These are phyloP conservation scores for Starmerella tilneyi DNA, from an alignment of 805 yeast species.

Conservation along the genomic window DNA sequence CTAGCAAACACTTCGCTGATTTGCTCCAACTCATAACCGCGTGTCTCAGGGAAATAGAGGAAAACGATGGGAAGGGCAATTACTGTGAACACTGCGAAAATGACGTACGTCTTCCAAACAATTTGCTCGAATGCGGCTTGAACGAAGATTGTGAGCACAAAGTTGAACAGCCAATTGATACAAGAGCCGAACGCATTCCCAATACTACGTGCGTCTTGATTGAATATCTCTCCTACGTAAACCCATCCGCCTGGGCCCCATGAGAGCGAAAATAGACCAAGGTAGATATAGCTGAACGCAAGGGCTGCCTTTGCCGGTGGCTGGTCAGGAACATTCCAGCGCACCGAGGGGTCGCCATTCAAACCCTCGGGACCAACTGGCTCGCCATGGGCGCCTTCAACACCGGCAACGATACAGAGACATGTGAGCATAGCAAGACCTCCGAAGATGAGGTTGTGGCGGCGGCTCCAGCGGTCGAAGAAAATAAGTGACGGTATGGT, in stretches of 20 bases:
- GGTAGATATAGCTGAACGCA: constrained; percentile 48
- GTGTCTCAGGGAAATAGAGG: constrained; percentile 53
- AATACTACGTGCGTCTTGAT: constrained; percentile 64
- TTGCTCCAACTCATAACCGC: constrained; percentile 57
- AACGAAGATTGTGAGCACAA: constrained; percentile 58
- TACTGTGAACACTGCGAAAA: constrained; percentile 63
- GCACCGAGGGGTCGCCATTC: constrained; percentile 22
- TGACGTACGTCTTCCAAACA: constrained; percentile 55
- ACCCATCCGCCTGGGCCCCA: constrained; percentile 84
- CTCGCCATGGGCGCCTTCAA: constrained; percentile 21
- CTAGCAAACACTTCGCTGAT: constrained; percentile 48
- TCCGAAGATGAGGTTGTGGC: constrained; percentile 57
- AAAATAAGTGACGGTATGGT: constrained; percentile 75
- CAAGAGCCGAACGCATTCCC: constrained; percentile 64
- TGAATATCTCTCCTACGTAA: constrained; percentile 50
- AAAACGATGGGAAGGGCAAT: constrained; percentile 49
- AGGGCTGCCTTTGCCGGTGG: constrained; percentile 40
- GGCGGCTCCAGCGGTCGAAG: constrained; percentile 72
- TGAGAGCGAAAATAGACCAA: constrained; percentile 66
- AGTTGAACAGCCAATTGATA: constrained; percentile 72
- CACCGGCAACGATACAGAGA: constrained; percentile 23
- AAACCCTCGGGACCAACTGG: constrained; percentile 22
- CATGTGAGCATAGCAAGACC: constrained; percentile 57
- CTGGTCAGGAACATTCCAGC: constrained; percentile 54
- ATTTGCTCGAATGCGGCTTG: constrained; percentile 65